Conservation (phyloP, 2,329 filamentous ascomycete genomes). For the Elsinoe perseae region DNA sequence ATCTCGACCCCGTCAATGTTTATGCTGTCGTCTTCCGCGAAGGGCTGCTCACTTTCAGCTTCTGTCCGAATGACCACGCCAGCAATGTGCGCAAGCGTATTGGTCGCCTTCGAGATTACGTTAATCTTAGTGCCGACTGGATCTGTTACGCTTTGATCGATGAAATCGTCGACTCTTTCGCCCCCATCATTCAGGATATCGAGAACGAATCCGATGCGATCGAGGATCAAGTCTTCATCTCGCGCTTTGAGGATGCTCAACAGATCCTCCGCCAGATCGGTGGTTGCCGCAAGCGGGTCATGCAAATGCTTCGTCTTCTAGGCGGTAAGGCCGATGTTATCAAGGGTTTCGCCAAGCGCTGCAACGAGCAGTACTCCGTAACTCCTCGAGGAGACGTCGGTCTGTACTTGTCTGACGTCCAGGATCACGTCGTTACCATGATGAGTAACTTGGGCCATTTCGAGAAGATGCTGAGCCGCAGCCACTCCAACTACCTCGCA, state of each 20-base stretch:
- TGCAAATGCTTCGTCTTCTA: slow-evolving; percentile 84
- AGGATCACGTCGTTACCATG: slow-evolving; percentile 99
- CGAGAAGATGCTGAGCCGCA: slow-evolving; percentile 91
- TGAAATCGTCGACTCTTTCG: slow-evolving; percentile 95
- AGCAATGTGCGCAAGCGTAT: slow-evolving; percentile 87
- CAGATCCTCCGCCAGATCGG: slow-evolving; percentile 82
- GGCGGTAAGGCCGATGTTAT: slow-evolving; percentile 98
- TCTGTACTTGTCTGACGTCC: slow-evolving; percentile 92
- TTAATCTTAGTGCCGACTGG: slow-evolving; percentile 93
- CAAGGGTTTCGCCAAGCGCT: slow-evolving; percentile 94
- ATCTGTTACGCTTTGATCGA: slow-evolving; percentile 98
- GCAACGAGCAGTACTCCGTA: slow-evolving; percentile 94
- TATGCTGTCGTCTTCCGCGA: slow-evolving; percentile 97
- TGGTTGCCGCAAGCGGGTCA: slow-evolving; percentile 85
- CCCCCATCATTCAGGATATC: slow-evolving; percentile 76
- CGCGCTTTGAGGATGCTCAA: slow-evolving; percentile 81
- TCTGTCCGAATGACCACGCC: slow-evolving; percentile 77
- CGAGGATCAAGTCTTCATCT: slow-evolving; percentile 90
- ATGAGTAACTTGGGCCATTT: slow-evolving; percentile 93
- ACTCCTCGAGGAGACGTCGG: slow-evolving; percentile 95
- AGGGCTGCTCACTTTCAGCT: slow-evolving; percentile 91
- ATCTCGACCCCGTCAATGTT: slow-evolving; percentile 90
- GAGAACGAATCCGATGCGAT: slow-evolving; percentile 86
- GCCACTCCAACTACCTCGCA: slow-evolving; percentile 92
- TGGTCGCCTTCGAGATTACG: slow-evolving; percentile 85